A percentile compares a stretch with the other conserved stretches of the same genome.
Conservation (phyloP, 768 basidiomycete genomes). For the Boletus tomentosulus region DNA sequence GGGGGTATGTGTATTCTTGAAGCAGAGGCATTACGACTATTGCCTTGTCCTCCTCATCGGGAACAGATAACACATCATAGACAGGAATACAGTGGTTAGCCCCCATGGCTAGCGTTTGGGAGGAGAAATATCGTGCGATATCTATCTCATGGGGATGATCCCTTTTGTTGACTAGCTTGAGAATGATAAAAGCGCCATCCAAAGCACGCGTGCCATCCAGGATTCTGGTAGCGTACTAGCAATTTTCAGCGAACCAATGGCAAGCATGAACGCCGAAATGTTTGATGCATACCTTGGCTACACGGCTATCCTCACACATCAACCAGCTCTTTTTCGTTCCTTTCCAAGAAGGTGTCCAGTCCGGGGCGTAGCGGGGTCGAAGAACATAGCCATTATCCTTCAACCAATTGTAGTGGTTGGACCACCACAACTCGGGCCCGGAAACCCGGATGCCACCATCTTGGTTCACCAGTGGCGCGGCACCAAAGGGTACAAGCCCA, state of each 20-base stretch:
- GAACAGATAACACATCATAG: constrained; percentile 19
- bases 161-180: constrained; percentile 26
- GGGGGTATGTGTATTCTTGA: constrained; percentile 17
- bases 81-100: constrained; percentile 36
- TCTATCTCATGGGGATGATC: constrained; percentile 27
- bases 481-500: neutral
- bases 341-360: constrained; percentile 21
- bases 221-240: constrained; percentile 6
- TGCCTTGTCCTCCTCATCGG: neutral
- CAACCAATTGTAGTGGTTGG: constrained; percentile 9
- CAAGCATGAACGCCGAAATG: neutral
- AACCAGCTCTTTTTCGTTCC: neutral
- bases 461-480: neutral
- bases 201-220: constrained; percentile 28
- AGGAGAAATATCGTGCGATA: constrained; percentile 25
- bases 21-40: constrained; percentile 37
- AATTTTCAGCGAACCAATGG: constrained; percentile 5
- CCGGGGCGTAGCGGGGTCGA: constrained; percentile 18
- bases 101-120: neutral
- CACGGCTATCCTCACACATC: constrained; percentile 1
- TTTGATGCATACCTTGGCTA: constrained; percentile 1
- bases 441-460: constrained; percentile 1
- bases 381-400: constrained; percentile 14
- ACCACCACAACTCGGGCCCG: constrained; percentile 12
- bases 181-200: constrained; percentile 26